Base-by-base conservation (phyloP, 2,329 filamentous ascomycete genomes). In the Pseudogymnoascus sp. region DNA sequence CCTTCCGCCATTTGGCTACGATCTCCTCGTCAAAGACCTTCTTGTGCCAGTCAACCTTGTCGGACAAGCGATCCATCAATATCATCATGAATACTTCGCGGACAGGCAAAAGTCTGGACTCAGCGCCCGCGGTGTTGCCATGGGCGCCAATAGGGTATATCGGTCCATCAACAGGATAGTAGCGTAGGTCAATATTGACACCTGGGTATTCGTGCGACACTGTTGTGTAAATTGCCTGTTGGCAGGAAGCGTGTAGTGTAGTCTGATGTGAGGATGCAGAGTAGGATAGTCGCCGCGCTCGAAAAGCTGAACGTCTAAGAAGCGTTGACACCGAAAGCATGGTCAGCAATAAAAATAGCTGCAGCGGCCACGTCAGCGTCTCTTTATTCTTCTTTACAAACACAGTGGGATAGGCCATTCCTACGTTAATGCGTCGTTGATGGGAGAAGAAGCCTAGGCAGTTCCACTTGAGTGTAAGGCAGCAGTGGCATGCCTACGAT, bases 11-110 rank as follows among this genome's bases (percentile, higher is more conserved):
- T 36, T 70, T 70, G 7, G 64, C 43, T 2, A 61, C 61, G 28
- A 70, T 69, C 1, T 37, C 25, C 3, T 68, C 62, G 53, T 71
- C 64, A 15, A 68, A 68, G 18, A 71, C 64, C 64, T 69, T 58
- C 37, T 60, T 60, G 37, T 60, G 37, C 58, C 58, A 60, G 20
- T 50, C 36, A 47, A 47, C 36, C 28, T 60, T 60, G 58, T 60
- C 58, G 12, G 38, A 41, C 22, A 60, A 33, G 18, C 28, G 35
- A 37, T 60, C 58, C 58, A 60, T 60, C 36, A 60, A 39, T 25
- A 33, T 37, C 58, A 60, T 60, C 58, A 60, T 60, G 15, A 47
- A 39, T 33, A 60, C 58, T 60, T 60, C 58, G 20, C 58, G 58
- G 20, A 60, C 58, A 20, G 58, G 58, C 36, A 60, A 47, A 47